A percentile compares a stretch with the other conserved stretches of the same genome.
Conservation (phyloP, 176 grass and related monocot species). For the Triticum monococcum region DNA sequence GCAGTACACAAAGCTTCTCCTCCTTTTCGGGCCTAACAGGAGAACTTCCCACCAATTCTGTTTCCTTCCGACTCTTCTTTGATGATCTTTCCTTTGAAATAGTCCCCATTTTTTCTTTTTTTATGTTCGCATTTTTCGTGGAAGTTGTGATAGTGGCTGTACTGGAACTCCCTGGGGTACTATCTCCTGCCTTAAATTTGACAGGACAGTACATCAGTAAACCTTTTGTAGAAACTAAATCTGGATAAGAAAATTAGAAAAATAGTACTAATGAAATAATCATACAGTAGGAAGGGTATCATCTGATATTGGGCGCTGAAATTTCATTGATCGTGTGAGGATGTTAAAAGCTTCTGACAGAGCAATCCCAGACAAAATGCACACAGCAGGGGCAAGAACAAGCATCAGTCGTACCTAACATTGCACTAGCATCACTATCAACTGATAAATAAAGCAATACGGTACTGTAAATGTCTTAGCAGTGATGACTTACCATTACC, state of each 20-base stretch:
- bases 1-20: conserved; percentile 71
- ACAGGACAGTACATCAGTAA: conserved; percentile 16
- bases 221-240: neutral
- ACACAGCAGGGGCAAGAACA: conserved; percentile 95
- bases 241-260: conserved; percentile 35
- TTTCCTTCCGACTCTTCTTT: conserved; percentile 82
- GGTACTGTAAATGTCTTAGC: neutral
- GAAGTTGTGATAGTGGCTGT: conserved; percentile 23
- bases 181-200: conserved; percentile 62
- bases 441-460: neutral
- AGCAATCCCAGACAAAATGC: conserved; percentile 95
- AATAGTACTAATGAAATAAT: conserved; percentile 41
- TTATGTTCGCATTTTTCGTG: conserved; percentile 44
- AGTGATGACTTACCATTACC: conserved; percentile 80
- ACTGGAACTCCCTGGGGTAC: conserved; percentile 38
- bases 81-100: conserved; percentile 73
- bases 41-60: conserved; percentile 55
- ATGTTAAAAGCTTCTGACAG: conserved; percentile 80
- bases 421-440: conserved; percentile 14
- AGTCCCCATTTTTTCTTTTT: conserved; percentile 58
- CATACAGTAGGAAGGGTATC: conserved; percentile 53
- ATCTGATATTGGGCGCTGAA: conserved; percentile 64
- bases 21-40: conserved; percentile 53
- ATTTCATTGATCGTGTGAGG: conserved; percentile 84
- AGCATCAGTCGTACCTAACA: conserved; percentile 98